These are phyloP conservation scores for Leucaena leucocephala DNA, from an alignment of 306 rosid species.

Conservation along the genomic window DNA sequence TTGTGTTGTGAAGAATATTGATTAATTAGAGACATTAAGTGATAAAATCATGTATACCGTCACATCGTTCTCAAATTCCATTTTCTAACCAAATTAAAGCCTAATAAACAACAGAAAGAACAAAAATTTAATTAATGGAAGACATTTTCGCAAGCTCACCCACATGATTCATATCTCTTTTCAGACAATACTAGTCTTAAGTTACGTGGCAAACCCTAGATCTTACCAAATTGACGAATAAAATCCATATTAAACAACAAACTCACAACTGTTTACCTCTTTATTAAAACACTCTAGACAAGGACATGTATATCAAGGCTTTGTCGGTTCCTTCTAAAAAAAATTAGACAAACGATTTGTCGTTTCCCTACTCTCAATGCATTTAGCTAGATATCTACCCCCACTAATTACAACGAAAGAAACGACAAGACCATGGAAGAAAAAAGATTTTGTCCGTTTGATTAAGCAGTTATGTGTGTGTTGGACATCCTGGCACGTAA, in stretches of 20 bases:
- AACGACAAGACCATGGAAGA: constrained; percentile 68
- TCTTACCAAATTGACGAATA: constrained; percentile 15
- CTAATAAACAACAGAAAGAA: constrained; percentile 30
- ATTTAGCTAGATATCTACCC: constrained; percentile 17
- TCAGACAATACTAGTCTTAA: not conserved
- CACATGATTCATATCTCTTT: constrained; percentile 13
- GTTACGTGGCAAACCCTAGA: constrained; percentile 40
- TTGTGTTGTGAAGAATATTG: not conserved
- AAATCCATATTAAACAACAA: constrained; percentile 3
- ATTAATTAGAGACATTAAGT: not conserved
- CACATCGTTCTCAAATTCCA: constrained; percentile 36
- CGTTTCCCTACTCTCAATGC: constrained; percentile 19
- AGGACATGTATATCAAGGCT: constrained; percentile 23
- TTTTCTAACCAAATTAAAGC: constrained; percentile 20
- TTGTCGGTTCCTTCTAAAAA: constrained; percentile 35
- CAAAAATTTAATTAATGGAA: constrained; percentile 29
- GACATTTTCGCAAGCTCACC: constrained; percentile 28
- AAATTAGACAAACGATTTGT: not conserved
- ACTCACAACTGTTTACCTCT: not conserved
- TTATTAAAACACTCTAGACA: not conserved
- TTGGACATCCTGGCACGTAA: constrained; percentile 70
- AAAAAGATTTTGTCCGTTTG: constrained; percentile 57
- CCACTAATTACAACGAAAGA: constrained; percentile 43
- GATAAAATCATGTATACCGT: not conserved
- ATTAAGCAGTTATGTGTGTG: constrained; percentile 47